phyloP scores from a whole-genome alignment of 768 basidiomycete species.

The Lactarius sanguifluus region DNA sequence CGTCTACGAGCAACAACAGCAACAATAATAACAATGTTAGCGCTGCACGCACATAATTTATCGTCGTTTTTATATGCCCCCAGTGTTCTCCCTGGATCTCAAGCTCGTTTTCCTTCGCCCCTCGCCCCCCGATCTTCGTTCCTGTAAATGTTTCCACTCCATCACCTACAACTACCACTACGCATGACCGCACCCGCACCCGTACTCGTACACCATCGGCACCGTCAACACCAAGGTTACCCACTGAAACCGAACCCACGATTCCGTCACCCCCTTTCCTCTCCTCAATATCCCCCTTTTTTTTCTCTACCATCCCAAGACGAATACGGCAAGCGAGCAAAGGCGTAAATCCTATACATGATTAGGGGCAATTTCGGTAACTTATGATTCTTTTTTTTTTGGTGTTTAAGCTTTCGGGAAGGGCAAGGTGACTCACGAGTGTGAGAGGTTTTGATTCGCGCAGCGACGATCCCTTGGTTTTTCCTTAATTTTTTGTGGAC shows the following conservation, averaged over 20 bases:
- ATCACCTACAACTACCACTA: background rate
- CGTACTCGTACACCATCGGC: background rate
- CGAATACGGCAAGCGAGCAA: constrained; percentile 5
- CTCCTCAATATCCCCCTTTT: background rate
- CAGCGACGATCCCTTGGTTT: background rate
- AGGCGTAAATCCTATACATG: constrained; percentile 12
- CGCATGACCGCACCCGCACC: background rate
- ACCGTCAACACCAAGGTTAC: background rate
- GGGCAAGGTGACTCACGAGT: background rate
- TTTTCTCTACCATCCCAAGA: background rate
- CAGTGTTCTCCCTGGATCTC: constrained; percentile 2
- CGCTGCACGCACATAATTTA: constrained; percentile 26
- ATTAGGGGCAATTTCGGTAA: constrained; percentile 15
- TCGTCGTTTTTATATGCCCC: constrained; percentile 21
- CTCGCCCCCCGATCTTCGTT: background rate
- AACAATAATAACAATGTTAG: constrained; percentile 17
- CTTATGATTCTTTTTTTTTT: constrained; percentile 8
- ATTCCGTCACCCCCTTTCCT: background rate
- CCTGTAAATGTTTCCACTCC: background rate
- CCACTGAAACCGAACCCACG: background rate
- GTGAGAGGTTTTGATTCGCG: background rate
- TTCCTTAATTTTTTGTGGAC: constrained; percentile 3
- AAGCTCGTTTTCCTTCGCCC: background rate
- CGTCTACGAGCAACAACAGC: background rate
- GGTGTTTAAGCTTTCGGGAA: constrained; percentile 6